A percentile compares a stretch with the other conserved stretches of the same genome.
Conservation (phyloP, 148 eudicot genomes). For the Rhododendron simsii region DNA sequence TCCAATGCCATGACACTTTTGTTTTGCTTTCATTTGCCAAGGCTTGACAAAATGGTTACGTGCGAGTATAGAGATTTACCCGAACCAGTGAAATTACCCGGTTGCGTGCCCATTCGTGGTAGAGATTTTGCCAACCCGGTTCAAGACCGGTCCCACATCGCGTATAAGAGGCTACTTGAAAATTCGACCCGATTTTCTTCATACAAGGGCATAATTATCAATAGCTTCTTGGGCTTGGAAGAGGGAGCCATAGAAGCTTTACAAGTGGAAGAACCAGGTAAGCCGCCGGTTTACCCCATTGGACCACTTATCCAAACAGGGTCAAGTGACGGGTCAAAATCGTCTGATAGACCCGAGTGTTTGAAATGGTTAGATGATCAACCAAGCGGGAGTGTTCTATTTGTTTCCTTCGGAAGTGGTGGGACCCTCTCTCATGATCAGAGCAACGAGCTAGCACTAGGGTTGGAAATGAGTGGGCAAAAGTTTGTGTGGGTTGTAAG, state of each 20-base stretch:
- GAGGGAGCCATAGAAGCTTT: conserved; percentile 26
- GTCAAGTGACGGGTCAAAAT: background rate
- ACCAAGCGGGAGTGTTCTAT: conserved; percentile 41
- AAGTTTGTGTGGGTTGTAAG: conserved; percentile 45
- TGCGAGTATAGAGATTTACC: conserved; percentile 10
- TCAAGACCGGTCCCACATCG: conserved; percentile 11
- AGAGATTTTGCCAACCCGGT: conserved; percentile 8
- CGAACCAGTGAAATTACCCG: conserved; percentile 12
- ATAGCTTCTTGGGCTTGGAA: conserved; percentile 32
- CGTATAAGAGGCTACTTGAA: conserved; percentile 1
- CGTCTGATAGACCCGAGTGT: background rate
- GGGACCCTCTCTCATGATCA: conserved; percentile 44
- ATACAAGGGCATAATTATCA: conserved; percentile 18
- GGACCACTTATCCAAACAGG: conserved; percentile 34
- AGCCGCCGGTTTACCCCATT: conserved; percentile 24
- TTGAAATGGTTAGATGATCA: conserved; percentile 45
- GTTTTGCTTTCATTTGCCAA: conserved; percentile 1
- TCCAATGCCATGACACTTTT: conserved; percentile 13
- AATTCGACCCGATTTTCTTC: background rate
- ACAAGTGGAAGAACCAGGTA: conserved; percentile 3
- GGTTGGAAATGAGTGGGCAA: conserved; percentile 44
- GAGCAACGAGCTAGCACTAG: conserved; percentile 39
- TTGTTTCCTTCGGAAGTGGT: conserved; percentile 53
- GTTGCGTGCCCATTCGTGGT: conserved; percentile 8
- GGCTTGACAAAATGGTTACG: conserved; percentile 4